Evolutionary conservation across 306 rosid genomes (phyloP), one percentile per base, ranked within the genome.

Genomic region (Spatholobus suberectus): DNA sequence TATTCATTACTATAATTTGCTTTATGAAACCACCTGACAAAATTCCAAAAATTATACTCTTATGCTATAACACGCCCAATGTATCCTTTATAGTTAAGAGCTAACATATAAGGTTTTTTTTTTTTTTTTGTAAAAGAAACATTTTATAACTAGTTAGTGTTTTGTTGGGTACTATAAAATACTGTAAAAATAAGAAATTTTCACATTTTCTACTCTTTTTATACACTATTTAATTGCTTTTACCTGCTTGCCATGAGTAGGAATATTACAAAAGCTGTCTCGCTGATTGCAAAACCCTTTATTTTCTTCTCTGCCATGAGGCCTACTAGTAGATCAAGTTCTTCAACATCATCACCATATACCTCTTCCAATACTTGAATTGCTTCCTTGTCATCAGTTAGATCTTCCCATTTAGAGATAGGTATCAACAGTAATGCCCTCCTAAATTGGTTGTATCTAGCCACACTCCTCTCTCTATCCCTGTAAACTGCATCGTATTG

Each of bases 221-320:
- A 44, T 44, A 44, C 15, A 44, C 15, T 44, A 44, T 44, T 44
- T 3, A 44, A 41, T 15, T 23, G 2, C 4, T 51, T 34, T 72
- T 90, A 90, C 93, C 93, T 91, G 69, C 67, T 3, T 34, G 92
- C 94, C 94, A 89, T 91, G 58, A 85, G 18, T 0, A 91, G 10
- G 81, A 91, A 91, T 62, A 91, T 89, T 5, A 63, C 1, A 21
- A 91, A 91, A 57, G 92, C 92, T 0, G 92, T 86, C 78, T 91
- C 92, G 5, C 92, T 87, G 23, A 91, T 91, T 12, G 92, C 94
- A 78, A 91, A 91, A 1, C 92, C 92, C 37, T 82, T 87, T 34
- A 91, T 91, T 84, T 91, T 91, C 74, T 87, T 91, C 85, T 89
- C 92, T 1, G 94, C 92, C 91, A 91, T 87, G 40, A 87, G 90